Conservation (phyloP, 257 asterid genomes). For the Misopates orontium region DNA sequence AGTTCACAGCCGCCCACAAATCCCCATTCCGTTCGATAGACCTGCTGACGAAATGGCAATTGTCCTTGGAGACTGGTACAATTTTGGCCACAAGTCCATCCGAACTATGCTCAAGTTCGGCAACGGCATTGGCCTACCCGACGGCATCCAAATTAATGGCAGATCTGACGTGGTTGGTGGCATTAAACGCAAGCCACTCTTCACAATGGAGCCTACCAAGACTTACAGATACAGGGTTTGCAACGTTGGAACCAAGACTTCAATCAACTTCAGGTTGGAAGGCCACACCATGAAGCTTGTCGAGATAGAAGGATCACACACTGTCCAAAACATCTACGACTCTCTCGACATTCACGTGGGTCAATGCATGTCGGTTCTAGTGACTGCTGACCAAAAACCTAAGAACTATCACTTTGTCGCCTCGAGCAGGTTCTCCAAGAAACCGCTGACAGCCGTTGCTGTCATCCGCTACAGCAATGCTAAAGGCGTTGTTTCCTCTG, state of each 20-base stretch:
- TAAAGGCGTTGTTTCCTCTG: slow-evolving; percentile 11
- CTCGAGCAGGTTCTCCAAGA: slow-evolving; percentile 21
- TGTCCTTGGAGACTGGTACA: slow-evolving; percentile 30
- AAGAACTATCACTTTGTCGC: slow-evolving; percentile 28
- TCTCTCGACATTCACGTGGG: slow-evolving; percentile 32
- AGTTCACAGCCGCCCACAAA: slow-evolving; percentile 27
- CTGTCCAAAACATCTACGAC: slow-evolving; percentile 29
- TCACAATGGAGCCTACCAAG: slow-evolving; percentile 25
- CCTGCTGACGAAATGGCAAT: slow-evolving; percentile 23
- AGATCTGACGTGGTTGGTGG: slow-evolving; percentile 25
- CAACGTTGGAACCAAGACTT: slow-evolving; percentile 26
- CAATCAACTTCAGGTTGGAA: slow-evolving; percentile 28
- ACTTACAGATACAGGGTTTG: slow-evolving; percentile 29
- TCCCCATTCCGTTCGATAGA: slow-evolving; percentile 26
- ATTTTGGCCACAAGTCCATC: slow-evolving; percentile 27
- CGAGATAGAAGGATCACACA: slow-evolving; percentile 33
- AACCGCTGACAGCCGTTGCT: slow-evolving; percentile 4
- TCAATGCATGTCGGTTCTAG: slow-evolving; percentile 27
- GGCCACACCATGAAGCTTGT: slow-evolving; percentile 28
- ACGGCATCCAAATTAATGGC: slow-evolving; percentile 25
- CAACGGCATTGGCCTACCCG: slow-evolving; percentile 27
- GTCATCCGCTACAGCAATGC: slow-evolving; percentile 19
- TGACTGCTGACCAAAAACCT: slow-evolving; percentile 20
- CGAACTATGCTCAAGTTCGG: slow-evolving; percentile 19
- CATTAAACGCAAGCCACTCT: not conserved